Conservation (phyloP, 768 basidiomycete species). For the Psilocybe subaeruginosa region DNA sequence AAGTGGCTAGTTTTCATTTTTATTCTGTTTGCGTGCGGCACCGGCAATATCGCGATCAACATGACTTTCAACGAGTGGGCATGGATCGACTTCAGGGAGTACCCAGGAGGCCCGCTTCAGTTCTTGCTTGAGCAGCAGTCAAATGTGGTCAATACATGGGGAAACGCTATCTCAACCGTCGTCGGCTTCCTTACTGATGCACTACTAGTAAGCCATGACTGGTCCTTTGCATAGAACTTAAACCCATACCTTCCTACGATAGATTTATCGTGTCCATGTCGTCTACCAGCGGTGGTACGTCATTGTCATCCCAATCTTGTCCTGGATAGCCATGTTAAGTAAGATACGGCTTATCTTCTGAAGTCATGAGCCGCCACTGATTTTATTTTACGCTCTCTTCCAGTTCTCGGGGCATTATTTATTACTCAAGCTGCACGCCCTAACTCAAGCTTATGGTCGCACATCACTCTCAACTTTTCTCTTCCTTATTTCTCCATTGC, state of each 20-base stretch:
- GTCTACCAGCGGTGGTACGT: conserved; percentile 18
- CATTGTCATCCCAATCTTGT: conserved; percentile 15
- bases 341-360: too few species aligned
- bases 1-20: conserved; percentile 9
- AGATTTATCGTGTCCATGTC: conserved; percentile 27
- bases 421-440: conserved; percentile 16
- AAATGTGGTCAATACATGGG: conserved; percentile 6
- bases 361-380: too few species aligned
- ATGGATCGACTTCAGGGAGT: conserved; percentile 14
- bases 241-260: neutral
- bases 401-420: conserved; percentile 20
- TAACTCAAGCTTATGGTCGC: conserved; percentile 16
- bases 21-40: conserved; percentile 12
- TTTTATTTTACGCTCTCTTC: neutral
- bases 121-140: conserved; percentile 12
- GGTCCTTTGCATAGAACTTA: too few species aligned
- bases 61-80: conserved; percentile 8
- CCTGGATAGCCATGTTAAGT: conserved; percentile 17
- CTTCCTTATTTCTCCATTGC: conserved; percentile 30
- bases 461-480: conserved; percentile 19
- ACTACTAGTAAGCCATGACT: conserved; percentile 12
- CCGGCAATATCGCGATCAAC: conserved; percentile 14
- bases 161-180: conserved; percentile 9
- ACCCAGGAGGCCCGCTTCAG: conserved; percentile 16
- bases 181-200: conserved; percentile 13